These are phyloP conservation scores for Ophiostoma tasmaniense DNA, from an alignment of 2,329 filamentous ascomycete species.

Conservation along the genomic window DNA sequence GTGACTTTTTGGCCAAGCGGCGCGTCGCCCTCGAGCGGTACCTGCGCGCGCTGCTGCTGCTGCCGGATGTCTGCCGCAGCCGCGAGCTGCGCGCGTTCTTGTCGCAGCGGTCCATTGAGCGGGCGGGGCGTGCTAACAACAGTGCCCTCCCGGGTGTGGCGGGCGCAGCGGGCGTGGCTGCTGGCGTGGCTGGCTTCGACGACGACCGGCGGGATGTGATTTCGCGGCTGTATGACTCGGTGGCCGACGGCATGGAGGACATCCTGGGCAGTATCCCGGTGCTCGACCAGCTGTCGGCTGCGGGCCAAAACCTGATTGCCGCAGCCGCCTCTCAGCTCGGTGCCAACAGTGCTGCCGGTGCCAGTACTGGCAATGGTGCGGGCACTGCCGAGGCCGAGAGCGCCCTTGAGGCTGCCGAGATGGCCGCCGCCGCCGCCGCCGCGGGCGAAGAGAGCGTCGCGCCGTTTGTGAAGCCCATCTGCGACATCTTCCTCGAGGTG, in stretches of 20 bases:
- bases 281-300: slow-evolving; percentile 84
- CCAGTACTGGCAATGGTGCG: not conserved
- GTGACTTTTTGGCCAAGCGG: slow-evolving; percentile 87
- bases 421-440: slow-evolving; percentile 57
- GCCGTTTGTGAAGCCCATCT: slow-evolving; percentile 97
- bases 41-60: slow-evolving; percentile 66
- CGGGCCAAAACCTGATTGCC: slow-evolving; percentile 82
- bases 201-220: slow-evolving; percentile 80
- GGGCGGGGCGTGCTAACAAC: slow-evolving; percentile 38
- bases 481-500: slow-evolving; percentile 90
- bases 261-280: slow-evolving; percentile 94
- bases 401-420: slow-evolving; percentile 78
- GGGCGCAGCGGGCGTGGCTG: not conserved
- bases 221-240: slow-evolving; percentile 88
- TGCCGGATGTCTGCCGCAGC: slow-evolving; percentile 90
- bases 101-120: slow-evolving; percentile 67
- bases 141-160: not conserved
- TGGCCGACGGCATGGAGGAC: slow-evolving; percentile 96
- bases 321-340: slow-evolving; percentile 59
- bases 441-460: slow-evolving; percentile 61
- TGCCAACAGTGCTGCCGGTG: not conserved
- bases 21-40: slow-evolving; percentile 78
- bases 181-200: not conserved
- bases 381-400: not conserved
- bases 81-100: slow-evolving; percentile 86